Evolutionary conservation across 2,329 filamentous ascomycete species (phyloP).

Genomic region (Ceratocystis colombiana): DNA sequence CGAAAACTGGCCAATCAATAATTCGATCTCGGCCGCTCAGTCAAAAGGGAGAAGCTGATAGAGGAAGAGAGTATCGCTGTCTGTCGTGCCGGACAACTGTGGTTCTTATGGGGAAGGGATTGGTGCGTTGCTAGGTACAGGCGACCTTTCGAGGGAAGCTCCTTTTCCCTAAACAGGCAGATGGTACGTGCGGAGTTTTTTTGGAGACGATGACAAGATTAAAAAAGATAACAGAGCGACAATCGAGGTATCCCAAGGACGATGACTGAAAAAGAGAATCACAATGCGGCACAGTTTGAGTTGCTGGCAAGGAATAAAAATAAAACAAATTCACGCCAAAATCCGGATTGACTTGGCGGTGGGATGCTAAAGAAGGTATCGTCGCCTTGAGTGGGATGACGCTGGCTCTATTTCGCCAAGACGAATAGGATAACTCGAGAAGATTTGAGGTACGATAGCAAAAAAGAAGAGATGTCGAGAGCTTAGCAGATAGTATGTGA

Average conservation of each 20-base stretch:
- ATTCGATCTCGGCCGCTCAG: background rate
- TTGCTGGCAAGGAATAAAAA: slow-evolving; percentile 5
- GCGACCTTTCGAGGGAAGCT: slow-evolving; percentile 5
- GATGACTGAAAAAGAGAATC: background rate
- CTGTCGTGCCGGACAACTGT: slow-evolving; percentile 13
- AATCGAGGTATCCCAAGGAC: background rate
- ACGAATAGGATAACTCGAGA: background rate
- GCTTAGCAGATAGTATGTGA: background rate
- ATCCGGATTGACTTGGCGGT: background rate
- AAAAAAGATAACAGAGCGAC: background rate
- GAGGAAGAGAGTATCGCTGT: background rate
- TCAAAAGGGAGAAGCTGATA: slow-evolving; percentile 2
- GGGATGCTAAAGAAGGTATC: background rate
- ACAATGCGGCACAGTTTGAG: slow-evolving; percentile 1
- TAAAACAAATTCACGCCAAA: slow-evolving; percentile 2
- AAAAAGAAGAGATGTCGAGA: slow-evolving; percentile 4
- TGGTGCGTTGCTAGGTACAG: slow-evolving; percentile 7
- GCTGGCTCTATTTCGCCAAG: background rate
- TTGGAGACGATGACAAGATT: slow-evolving; percentile 8
- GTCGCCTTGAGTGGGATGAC: background rate
- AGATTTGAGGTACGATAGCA: background rate
- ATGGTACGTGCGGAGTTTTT: slow-evolving; percentile 11
- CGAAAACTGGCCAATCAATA: background rate
- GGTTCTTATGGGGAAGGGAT: slow-evolving; percentile 6
- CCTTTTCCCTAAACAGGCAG: slow-evolving; percentile 2